Conservation (phyloP, 2,329 filamentous ascomycete species). For the Phyllosticta capitalensis region DNA sequence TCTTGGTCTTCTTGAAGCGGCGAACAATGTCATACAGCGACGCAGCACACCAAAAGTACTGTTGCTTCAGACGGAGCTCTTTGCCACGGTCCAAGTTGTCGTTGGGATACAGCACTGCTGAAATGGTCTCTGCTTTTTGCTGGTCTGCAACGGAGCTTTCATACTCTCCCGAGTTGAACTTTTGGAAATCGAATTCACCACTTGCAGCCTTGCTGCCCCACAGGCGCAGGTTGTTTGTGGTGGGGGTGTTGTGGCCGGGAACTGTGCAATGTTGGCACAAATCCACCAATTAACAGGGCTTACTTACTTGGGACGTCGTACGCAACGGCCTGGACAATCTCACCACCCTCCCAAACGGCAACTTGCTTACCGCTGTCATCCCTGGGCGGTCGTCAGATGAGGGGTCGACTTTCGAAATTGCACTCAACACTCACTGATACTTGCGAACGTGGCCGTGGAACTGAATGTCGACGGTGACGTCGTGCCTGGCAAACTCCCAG, state of each 20-base stretch:
- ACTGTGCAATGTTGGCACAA: slow-evolving; percentile 41
- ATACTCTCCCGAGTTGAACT: slow-evolving; percentile 97
- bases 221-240: slow-evolving; percentile 91
- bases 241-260: slow-evolving; percentile 78
- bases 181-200: slow-evolving; percentile 98
- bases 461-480: slow-evolving; percentile 92
- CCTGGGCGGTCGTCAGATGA: slow-evolving; percentile 24
- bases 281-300: background rate
- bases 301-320: slow-evolving; percentile 61
- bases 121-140: slow-evolving; percentile 98
- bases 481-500: slow-evolving; percentile 95
- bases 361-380: slow-evolving; percentile 68
- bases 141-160: slow-evolving; percentile 97
- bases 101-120: slow-evolving; percentile 92
- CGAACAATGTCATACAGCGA: slow-evolving; percentile 94
- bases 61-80: slow-evolving; percentile 94
- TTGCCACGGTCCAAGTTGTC: slow-evolving; percentile 95
- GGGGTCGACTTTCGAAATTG: background rate
- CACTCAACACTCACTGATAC: slow-evolving; percentile 27
- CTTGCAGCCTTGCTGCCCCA: slow-evolving; percentile 98
- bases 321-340: slow-evolving; percentile 83
- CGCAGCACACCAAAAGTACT: slow-evolving; percentile 99
- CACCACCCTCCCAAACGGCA: slow-evolving; percentile 81
- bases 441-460: slow-evolving; percentile 85
- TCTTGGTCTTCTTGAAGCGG: slow-evolving; percentile 94